Evolutionary conservation across 1,139 yeast species (phyloP).

Genomic region (Blastobotrys serpentis): DNA sequence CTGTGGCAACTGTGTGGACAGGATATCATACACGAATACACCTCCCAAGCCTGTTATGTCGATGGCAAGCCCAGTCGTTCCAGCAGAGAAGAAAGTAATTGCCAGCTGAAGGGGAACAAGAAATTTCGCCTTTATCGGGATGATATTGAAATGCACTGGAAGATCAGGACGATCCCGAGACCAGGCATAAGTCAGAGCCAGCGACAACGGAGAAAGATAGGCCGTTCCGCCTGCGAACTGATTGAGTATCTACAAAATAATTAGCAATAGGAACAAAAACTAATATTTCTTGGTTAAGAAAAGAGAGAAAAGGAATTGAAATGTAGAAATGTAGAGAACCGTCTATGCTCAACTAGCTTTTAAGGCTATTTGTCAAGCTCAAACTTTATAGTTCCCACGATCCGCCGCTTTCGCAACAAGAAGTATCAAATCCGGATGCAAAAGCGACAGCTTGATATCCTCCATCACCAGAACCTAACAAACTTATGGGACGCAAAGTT

Average conservation of each 20-base stretch:
- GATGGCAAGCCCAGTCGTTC: too few relatives aligned
- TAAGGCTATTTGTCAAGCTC: constrained; percentile 3
- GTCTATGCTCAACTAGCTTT: constrained; percentile 4
- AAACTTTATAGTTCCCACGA: constrained; percentile 27
- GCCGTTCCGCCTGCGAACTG: neutral
- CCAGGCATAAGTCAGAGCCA: constrained; percentile 41
- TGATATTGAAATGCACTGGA: constrained; percentile 39
- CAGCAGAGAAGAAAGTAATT: too few relatives aligned
- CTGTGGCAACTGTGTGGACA: too few relatives aligned
- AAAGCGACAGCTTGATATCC: constrained; percentile 33
- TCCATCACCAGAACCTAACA: constrained; percentile 39
- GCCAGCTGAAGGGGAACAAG: too few relatives aligned
- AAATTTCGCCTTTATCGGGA: too few relatives aligned
- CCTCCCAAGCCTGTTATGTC: too few relatives aligned
- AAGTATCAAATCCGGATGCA: constrained; percentile 30
- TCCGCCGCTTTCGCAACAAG: constrained; percentile 27
- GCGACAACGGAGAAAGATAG: constrained; percentile 10
- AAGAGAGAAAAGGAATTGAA: constrained; percentile 1
- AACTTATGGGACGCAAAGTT: constrained; percentile 30
- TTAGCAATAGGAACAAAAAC: neutral
- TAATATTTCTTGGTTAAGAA: neutral
- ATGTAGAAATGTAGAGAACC: constrained; percentile 13
- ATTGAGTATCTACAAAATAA: constrained; percentile 3
- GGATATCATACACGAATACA: too few relatives aligned
- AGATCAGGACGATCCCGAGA: constrained; percentile 39